Evolutionary conservation across 2,329 filamentous ascomycete genomes (phyloP).

Genomic region (Tolypocladium album): DNA sequence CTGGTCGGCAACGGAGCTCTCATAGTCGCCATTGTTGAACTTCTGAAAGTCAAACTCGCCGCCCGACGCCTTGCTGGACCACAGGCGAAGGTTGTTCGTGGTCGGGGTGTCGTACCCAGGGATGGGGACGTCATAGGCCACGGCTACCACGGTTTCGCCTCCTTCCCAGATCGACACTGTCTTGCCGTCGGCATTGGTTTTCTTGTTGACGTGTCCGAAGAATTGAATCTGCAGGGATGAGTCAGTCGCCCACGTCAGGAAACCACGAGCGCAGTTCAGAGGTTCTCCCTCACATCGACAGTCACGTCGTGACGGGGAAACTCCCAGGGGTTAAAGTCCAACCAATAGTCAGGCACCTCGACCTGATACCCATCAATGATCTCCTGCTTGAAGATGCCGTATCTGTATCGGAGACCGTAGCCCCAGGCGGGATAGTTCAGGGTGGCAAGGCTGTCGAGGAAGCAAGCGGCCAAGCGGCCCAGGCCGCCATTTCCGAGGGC

Average conservation of each 20-base stretch:
- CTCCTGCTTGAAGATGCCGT: conserved; percentile 99
- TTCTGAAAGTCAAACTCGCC: conserved; percentile 99
- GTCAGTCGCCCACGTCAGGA: not conserved
- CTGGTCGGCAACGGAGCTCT: conserved; percentile 95
- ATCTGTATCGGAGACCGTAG: conserved; percentile 89
- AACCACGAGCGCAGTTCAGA: not conserved
- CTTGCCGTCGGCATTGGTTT: conserved; percentile 67
- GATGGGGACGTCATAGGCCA: conserved; percentile 87
- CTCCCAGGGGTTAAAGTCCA: conserved; percentile 99
- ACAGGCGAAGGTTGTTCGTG: conserved; percentile 92
- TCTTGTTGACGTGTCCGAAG: conserved; percentile 73
- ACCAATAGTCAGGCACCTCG: conserved; percentile 97
- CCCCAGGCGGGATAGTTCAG: conserved; percentile 96
- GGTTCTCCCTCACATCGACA: conserved; percentile 55
- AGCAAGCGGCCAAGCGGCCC: conserved; percentile 88
- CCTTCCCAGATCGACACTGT: conserved; percentile 72
- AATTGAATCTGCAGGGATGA: conserved; percentile 61
- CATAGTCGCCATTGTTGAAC: conserved; percentile 97
- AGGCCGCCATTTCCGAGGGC: conserved; percentile 93
- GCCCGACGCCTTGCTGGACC: conserved; percentile 94
- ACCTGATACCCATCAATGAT: conserved; percentile 97
- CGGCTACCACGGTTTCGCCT: conserved; percentile 82
- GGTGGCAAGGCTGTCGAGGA: conserved; percentile 90
- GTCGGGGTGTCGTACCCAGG: conserved; percentile 83
- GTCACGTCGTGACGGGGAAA: conserved; percentile 92